Conservation (phyloP, 2,329 filamentous ascomycete genomes). For the Neopestalotiopsis clavispora region DNA sequence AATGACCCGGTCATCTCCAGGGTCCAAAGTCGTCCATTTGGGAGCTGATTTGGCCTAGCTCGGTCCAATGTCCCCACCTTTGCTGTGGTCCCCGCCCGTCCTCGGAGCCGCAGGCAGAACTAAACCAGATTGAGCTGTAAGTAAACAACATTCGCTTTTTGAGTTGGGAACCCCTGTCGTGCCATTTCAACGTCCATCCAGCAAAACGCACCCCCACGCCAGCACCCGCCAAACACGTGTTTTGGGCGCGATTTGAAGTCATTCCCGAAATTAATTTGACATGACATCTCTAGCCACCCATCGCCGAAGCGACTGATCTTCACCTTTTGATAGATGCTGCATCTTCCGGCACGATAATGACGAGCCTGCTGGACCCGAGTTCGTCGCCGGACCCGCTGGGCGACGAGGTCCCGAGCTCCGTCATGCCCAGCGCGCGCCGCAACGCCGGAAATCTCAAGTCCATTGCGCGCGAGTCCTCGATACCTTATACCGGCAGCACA, state of each 20-base stretch:
- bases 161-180: constrained; percentile 22
- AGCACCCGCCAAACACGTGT: constrained; percentile 11
- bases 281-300: not conserved
- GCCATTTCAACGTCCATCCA: constrained; percentile 1
- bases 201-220: not conserved
- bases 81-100: not conserved
- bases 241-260: not conserved
- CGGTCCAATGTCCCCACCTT: not conserved
- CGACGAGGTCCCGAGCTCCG: constrained; percentile 31
- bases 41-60: constrained; percentile 12
- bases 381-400: constrained; percentile 42
- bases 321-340: not conserved
- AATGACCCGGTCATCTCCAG: not conserved
- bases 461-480: constrained; percentile 38
- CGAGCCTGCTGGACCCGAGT: constrained; percentile 33
- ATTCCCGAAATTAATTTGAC: not conserved
- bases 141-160: constrained; percentile 37
- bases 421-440: constrained; percentile 29
- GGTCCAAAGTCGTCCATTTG: not conserved
- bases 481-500: constrained; percentile 48
- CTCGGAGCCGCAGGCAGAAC: not conserved
- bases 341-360: constrained; percentile 23
- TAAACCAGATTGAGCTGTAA: constrained; percentile 24
- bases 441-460: constrained; percentile 25
- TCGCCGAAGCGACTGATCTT: not conserved